Conservation (phyloP, 768 basidiomycete species). For the Leccinellum rugosiceps region DNA sequence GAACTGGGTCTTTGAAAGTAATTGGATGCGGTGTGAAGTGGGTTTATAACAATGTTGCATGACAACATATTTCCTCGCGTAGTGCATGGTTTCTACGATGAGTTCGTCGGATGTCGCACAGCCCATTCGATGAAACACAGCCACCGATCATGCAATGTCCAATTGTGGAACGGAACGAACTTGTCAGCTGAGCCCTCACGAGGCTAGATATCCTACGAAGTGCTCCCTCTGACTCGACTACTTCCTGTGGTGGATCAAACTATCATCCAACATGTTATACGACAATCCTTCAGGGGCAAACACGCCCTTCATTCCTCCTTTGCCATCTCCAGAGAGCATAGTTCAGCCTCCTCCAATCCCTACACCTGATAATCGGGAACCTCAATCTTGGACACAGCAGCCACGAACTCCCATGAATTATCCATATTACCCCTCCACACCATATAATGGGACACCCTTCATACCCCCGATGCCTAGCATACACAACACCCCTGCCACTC, state of each 20-base stretch:
- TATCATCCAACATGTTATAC: slow-evolving; percentile 29
- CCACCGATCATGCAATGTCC: slow-evolving; percentile 20
- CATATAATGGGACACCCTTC: slow-evolving; percentile 37
- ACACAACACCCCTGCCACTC: slow-evolving; percentile 22
- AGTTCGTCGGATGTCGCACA: not conserved
- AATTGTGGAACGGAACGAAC: slow-evolving; percentile 5
- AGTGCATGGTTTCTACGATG: too few species aligned
- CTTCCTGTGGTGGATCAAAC: slow-evolving; percentile 17
- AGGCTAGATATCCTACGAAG: slow-evolving; percentile 15
- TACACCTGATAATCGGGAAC: slow-evolving; percentile 23
- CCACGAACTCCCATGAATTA: slow-evolving; percentile 35
- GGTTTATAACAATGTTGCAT: not conserved
- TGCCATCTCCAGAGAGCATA: slow-evolving; percentile 32
- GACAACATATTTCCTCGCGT: too few species aligned
- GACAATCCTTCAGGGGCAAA: slow-evolving; percentile 28
- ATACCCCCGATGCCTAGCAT: slow-evolving; percentile 34
- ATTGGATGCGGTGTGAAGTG: too few species aligned
- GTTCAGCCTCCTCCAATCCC: slow-evolving; percentile 37
- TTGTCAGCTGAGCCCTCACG: not conserved
- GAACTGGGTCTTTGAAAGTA: not conserved
- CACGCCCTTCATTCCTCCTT: slow-evolving; percentile 41
- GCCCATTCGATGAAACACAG: slow-evolving; percentile 10
- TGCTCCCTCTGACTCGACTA: slow-evolving; percentile 20
- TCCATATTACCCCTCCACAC: slow-evolving; percentile 38
- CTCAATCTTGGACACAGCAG: slow-evolving; percentile 34